Evolutionary conservation across 225 moss, liverwort and hornwort species (phyloP).

Genomic region (Thuidium tamariscinum): DNA sequence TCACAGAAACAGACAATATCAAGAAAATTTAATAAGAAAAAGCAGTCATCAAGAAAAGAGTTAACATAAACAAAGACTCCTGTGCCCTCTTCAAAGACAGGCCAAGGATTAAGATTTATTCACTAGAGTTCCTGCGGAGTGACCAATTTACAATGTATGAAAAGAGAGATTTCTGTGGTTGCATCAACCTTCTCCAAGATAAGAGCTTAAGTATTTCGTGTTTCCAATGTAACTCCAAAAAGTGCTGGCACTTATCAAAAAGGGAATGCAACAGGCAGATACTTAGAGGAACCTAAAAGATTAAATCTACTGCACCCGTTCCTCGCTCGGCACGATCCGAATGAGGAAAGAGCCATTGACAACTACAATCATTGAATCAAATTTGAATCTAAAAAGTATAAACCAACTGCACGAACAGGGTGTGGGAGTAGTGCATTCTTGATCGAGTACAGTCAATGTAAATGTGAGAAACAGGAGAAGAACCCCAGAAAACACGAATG

Average conservation of each 20-base stretch:
- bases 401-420: not conserved
- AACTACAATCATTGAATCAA: not conserved
- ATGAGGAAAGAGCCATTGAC: not conserved
- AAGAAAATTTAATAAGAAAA: not conserved
- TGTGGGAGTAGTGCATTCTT: too few relatives aligned
- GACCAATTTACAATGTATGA: not conserved
- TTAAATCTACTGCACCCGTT: not conserved
- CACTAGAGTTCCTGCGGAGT: not conserved
- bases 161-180: not conserved
- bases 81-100: not conserved
- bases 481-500: not conserved
- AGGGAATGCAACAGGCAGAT: not conserved
- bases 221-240: not conserved
- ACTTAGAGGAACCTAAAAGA: not conserved
- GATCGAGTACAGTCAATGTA: not conserved
- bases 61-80: not conserved
- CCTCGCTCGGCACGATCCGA: not conserved
- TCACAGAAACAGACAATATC: not conserved
- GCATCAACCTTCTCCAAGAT: not conserved
- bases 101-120: not conserved
- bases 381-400: not conserved
- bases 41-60: not conserved
- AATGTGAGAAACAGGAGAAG: not conserved
- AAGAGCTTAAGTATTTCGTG: not conserved
- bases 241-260: not conserved